Percentiles rank a stretch among this genome's conserved stretches.
Conservation (phyloP, 1,139 yeast genomes). For the Entelexis paramagnoliae region DNA sequence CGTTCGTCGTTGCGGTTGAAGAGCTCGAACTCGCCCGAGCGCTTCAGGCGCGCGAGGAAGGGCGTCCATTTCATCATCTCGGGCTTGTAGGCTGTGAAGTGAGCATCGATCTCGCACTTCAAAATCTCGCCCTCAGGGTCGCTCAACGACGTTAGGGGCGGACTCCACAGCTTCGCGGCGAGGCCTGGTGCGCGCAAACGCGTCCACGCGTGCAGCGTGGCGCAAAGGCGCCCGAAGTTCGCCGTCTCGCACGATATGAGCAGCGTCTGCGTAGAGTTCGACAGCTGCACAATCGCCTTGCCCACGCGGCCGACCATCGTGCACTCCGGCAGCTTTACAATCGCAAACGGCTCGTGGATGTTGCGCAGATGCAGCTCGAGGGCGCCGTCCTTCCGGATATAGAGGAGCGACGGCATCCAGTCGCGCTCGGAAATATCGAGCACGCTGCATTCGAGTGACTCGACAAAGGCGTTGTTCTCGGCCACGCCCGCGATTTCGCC, state of each 20-base stretch:
- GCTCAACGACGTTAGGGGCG: slow-evolving; percentile 10
- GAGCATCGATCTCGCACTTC: slow-evolving; percentile 28
- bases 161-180: slow-evolving; percentile 19
- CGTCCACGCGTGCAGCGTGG: slow-evolving; percentile 22
- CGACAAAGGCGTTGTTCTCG: background rate
- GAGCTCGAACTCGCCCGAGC: slow-evolving; percentile 52
- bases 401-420: slow-evolving; percentile 18
- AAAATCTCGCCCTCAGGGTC: slow-evolving; percentile 24
- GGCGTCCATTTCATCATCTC: slow-evolving; percentile 53
- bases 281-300: slow-evolving; percentile 17
- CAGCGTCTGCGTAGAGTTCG: slow-evolving; percentile 9
- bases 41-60: slow-evolving; percentile 61
- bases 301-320: slow-evolving; percentile 22
- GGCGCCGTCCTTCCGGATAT: slow-evolving; percentile 10
- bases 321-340: slow-evolving; percentile 16
- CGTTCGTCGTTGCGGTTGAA: slow-evolving; percentile 54
- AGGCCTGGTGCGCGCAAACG: slow-evolving; percentile 22
- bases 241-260: slow-evolving; percentile 3
- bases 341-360: slow-evolving; percentile 10
- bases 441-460: slow-evolving; percentile 12
- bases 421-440: slow-evolving; percentile 16
- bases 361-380: slow-evolving; percentile 3
- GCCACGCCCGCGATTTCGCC: slow-evolving; percentile 7
- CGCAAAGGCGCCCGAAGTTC: slow-evolving; percentile 12
- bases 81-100: slow-evolving; percentile 25